Evolutionary conservation across 306 rosid species (phyloP).

Genomic region (Fragaria iinumae): DNA sequence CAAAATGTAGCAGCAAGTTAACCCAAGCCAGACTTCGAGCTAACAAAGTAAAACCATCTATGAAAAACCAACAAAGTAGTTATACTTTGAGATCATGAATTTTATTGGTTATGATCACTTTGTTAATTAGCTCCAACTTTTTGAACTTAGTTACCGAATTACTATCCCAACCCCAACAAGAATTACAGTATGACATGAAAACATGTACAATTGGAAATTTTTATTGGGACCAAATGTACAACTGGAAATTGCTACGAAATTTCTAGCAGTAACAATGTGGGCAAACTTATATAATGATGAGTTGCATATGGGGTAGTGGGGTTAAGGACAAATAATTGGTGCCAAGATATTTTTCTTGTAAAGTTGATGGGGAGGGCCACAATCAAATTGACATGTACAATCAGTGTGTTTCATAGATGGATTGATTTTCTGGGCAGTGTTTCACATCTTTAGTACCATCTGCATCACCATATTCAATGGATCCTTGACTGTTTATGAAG

Average conservation of each 20-base stretch:
- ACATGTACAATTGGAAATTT: no score
- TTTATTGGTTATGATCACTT: no score
- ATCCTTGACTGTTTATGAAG: not conserved
- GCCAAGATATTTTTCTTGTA: not conserved
- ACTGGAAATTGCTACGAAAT: not conserved
- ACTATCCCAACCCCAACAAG: no score
- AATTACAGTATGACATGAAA: no score
- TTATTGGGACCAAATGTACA: no score
- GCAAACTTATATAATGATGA: not conserved
- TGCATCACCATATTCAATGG: slow-evolving; percentile 5
- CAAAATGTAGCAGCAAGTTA: no score
- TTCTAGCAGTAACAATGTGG: not conserved
- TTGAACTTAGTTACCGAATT: no score
- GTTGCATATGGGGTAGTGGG: not conserved
- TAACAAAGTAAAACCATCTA: no score
- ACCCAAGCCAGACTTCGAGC: no score
- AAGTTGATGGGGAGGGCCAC: not conserved
- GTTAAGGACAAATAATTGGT: not conserved
- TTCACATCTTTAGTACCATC: not conserved
- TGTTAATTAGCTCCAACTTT: no score
- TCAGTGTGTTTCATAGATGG: not conserved
- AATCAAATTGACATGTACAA: not conserved
- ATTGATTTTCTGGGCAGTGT: not conserved
- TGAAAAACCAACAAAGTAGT: no score
- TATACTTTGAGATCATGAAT: no score